phyloP scores from a whole-genome alignment of 2,329 filamentous ascomycete species.

The Bipolaris cookei region DNA sequence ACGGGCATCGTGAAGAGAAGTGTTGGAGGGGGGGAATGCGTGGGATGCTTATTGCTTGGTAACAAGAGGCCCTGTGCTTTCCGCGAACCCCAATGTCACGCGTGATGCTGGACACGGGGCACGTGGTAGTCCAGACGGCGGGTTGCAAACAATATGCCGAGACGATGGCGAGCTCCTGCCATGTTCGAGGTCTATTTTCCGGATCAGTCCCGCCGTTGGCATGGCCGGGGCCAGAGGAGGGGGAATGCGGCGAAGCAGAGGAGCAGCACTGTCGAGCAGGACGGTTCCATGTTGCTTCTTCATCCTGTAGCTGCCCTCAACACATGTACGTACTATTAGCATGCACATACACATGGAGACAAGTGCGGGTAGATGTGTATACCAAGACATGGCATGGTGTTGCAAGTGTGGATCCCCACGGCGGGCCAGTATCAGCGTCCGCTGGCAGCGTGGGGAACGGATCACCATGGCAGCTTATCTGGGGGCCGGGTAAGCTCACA shows the following conservation, averaged over 20 bases:
- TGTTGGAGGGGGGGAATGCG: neutral
- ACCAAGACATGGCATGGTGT: too few relatives aligned
- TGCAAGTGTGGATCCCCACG: neutral
- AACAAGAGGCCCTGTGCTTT: neutral
- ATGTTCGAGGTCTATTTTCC: constrained; percentile 7
- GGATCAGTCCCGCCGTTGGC: neutral
- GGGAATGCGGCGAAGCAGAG: neutral
- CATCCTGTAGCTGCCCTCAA: neutral
- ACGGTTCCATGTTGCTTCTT: neutral
- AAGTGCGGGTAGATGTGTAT: neutral
- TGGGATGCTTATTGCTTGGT: constrained; percentile 1
- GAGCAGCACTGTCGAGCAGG: neutral
- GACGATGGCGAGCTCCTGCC: neutral
- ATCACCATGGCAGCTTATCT: constrained; percentile 6
- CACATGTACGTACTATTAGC: neutral
- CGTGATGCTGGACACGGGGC: constrained; percentile 2
- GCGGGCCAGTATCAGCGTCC: neutral
- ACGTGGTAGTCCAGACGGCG: neutral
- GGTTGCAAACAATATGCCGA: constrained; percentile 5
- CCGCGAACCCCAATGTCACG: neutral
- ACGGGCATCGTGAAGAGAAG: constrained; percentile 2
- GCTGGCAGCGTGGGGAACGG: constrained; percentile 7
- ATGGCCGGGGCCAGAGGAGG: neutral
- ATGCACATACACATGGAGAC: neutral
- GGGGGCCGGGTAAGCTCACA: constrained; percentile 1